Evolutionary conservation across 495 filamentous ascomycete species (phyloP).

Genomic region (Trichocladium antarcticum): DNA sequence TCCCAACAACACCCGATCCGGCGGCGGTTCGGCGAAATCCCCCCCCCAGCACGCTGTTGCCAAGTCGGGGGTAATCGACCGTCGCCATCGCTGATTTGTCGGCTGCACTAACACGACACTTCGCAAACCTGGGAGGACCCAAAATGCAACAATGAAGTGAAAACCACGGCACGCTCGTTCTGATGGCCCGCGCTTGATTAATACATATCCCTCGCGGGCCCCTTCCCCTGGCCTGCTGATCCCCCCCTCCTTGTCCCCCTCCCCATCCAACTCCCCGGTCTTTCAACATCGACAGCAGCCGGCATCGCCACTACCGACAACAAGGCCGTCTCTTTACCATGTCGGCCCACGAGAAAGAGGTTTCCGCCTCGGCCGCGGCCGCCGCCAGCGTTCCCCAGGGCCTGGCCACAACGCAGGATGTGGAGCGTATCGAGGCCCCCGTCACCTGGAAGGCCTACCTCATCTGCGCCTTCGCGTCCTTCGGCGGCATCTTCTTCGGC

Average conservation of each 20-base stretch:
- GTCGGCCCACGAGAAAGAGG: constrained; percentile 20
- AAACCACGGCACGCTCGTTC: too few species aligned
- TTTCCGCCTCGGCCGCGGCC: constrained; percentile 7
- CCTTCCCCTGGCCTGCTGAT: not conserved
- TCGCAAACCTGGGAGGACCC: too few species aligned
- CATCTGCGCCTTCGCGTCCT: constrained; percentile 58
- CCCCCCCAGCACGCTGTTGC: constrained; percentile 21
- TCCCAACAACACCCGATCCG: constrained; percentile 25
- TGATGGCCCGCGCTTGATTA: too few species aligned
- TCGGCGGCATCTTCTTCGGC: constrained; percentile 59
- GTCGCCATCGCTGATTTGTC: constrained; percentile 20
- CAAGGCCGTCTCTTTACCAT: constrained; percentile 6
- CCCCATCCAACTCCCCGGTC: not conserved
- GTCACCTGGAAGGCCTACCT: constrained; percentile 56
- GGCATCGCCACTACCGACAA: not conserved
- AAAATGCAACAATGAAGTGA: too few species aligned
- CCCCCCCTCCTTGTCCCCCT: not conserved
- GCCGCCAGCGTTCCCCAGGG: too few species aligned
- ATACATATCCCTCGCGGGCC: not conserved
- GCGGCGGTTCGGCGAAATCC: constrained; percentile 28
- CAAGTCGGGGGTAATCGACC: constrained; percentile 23
- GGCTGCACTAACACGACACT: too few species aligned
- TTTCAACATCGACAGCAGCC: not conserved
- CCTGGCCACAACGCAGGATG: constrained; percentile 27
- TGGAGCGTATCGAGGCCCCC: constrained; percentile 49